These are phyloP conservation scores for Zygoascus flipseniorum DNA, from an alignment of 805 yeast species.

Conservation along the genomic window DNA sequence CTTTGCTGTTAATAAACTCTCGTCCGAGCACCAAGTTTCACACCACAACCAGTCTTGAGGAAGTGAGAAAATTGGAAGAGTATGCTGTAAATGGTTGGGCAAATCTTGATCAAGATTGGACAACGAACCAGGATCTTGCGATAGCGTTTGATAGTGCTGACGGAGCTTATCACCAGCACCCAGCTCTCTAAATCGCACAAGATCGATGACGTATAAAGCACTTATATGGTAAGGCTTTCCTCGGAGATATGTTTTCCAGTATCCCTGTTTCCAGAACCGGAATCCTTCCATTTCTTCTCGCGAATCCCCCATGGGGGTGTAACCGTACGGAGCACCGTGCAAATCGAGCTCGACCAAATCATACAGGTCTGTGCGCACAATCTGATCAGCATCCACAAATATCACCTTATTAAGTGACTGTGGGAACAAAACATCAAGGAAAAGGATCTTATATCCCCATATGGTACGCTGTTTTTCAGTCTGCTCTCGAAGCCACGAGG, in stretches of 20 bases:
- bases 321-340: conserved; percentile 79
- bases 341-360: conserved; percentile 63
- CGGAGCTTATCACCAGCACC: conserved; percentile 77
- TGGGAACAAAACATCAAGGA: conserved; percentile 83
- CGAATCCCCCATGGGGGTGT: conserved; percentile 80
- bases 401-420: conserved; percentile 63
- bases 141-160: conserved; percentile 72
- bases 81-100: conserved; percentile 75
- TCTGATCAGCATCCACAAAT: conserved; percentile 81
- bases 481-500: conserved; percentile 77
- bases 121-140: conserved; percentile 71
- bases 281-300: conserved; percentile 73
- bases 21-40: conserved; percentile 83
- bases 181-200: conserved; percentile 51
- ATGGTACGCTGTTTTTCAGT: conserved; percentile 68
- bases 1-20: conserved; percentile 50
- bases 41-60: conserved; percentile 90
- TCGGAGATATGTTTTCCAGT: conserved; percentile 63
- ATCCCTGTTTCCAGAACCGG: conserved; percentile 89
- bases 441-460: conserved; percentile 84
- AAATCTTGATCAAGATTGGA: conserved; percentile 86
- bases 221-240: conserved; percentile 65
- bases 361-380: conserved; percentile 64
- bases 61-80: conserved; percentile 59
- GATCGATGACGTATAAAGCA: conserved; percentile 77